These are phyloP conservation scores for Hypoxylon trugodes DNA, from an alignment of 495 filamentous ascomycete species.

Conservation along the genomic window DNA sequence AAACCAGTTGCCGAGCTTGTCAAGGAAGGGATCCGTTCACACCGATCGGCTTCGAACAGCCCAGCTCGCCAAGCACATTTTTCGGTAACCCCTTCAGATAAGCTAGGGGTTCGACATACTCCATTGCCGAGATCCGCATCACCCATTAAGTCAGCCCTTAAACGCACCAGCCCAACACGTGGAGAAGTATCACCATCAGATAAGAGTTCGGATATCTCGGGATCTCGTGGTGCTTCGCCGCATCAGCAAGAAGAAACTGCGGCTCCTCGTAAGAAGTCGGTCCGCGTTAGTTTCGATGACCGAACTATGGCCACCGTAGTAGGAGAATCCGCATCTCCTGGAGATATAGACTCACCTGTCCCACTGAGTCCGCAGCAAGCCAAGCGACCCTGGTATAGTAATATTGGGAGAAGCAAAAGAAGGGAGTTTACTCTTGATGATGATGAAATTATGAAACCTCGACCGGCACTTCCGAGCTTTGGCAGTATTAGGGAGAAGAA, in stretches of 20 bases:
- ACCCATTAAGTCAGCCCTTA: slow-evolving; percentile 87
- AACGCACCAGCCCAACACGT: slow-evolving; percentile 64
- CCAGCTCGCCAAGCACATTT: slow-evolving; percentile 76
- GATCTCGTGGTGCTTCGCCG: slow-evolving; percentile 32
- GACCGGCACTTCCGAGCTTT: slow-evolving; percentile 82
- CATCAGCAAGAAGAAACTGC: slow-evolving; percentile 61
- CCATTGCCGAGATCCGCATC: slow-evolving; percentile 84
- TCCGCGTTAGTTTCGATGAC: slow-evolving; percentile 89
- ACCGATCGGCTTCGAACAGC: slow-evolving; percentile 47
- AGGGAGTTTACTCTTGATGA: slow-evolving; percentile 58
- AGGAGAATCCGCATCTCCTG: slow-evolving; percentile 64
- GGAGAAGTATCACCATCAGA: slow-evolving; percentile 57
- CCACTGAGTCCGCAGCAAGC: slow-evolving; percentile 60
- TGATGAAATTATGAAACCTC: slow-evolving; percentile 77
- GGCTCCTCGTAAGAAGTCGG: slow-evolving; percentile 69
- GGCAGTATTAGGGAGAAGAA: slow-evolving; percentile 74
- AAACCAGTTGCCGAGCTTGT: slow-evolving; percentile 35
- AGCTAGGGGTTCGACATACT: slow-evolving; percentile 69
- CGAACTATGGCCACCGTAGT: slow-evolving; percentile 61
- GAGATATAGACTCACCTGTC: slow-evolving; percentile 58
- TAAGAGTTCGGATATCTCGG: slow-evolving; percentile 51
- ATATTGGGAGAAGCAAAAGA: slow-evolving; percentile 61
- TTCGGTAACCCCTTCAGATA: slow-evolving; percentile 58
- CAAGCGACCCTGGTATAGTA: slow-evolving; percentile 63
- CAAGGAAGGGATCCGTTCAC: slow-evolving; percentile 10